Evolutionary conservation across 2,329 filamentous ascomycete species (phyloP).

Genomic region (Bertia moriformis): DNA sequence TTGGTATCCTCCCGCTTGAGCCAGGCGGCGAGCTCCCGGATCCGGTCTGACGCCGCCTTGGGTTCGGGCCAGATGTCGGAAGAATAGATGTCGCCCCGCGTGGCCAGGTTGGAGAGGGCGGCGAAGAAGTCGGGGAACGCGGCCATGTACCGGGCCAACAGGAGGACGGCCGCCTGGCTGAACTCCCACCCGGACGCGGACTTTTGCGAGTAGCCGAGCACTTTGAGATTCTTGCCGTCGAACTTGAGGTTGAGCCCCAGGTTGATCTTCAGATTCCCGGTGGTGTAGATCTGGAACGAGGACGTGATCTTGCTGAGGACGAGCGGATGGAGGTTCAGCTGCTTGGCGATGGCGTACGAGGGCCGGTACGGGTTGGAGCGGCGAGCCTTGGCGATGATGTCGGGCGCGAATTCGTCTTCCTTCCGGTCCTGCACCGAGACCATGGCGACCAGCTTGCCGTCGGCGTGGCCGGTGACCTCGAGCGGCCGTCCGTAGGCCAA

Average conservation of each 20-base stretch:
- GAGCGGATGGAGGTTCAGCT: constrained; percentile 68
- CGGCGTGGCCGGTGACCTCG: constrained; percentile 62
- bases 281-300: constrained; percentile 67
- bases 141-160: constrained; percentile 81
- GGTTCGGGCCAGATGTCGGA: constrained; percentile 71
- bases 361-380: constrained; percentile 63
- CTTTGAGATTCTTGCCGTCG: constrained; percentile 86
- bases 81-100: constrained; percentile 69
- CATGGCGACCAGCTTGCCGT: constrained; percentile 64
- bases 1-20: constrained; percentile 81
- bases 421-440: constrained; percentile 58
- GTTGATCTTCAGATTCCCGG: constrained; percentile 74
- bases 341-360: constrained; percentile 75
- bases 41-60: constrained; percentile 57
- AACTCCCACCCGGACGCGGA: constrained; percentile 87
- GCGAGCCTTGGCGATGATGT: constrained; percentile 59
- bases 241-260: constrained; percentile 94
- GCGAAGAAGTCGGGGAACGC: constrained; percentile 92
- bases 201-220: constrained; percentile 86
- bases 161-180: constrained; percentile 64
- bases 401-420: constrained; percentile 68
- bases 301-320: constrained; percentile 92
- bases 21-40: constrained; percentile 91
- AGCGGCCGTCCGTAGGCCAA: constrained; percentile 82
- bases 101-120: constrained; percentile 70